Base-by-base conservation (phyloP, 108 stramenopile genomes). In the Nitzschia putrida region DNA sequence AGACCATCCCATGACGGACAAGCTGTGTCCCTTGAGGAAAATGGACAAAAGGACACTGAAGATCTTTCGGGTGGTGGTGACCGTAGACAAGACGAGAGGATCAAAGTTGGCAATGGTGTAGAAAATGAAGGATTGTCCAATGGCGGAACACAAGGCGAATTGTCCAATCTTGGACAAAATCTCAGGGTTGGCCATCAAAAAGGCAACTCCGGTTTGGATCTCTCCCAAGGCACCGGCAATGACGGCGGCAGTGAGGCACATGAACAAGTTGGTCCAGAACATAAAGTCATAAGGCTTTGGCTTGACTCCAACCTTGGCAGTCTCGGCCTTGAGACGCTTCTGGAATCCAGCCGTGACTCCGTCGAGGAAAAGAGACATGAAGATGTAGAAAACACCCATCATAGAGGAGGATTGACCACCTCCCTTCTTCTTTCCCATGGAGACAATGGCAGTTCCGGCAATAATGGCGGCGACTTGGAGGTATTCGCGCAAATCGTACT, bases 51-150 rank as follows among this genome's bases (percentile, higher is more conserved):
- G 69, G 22, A 99, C 95, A 7, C 93, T 89, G 77, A 99, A 98
- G 70, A 99, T 96, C 85, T 99, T 99, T 52, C 99, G 81, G 18
- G 97, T 98, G 8, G 99, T 99, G 38, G 99, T 99, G 40, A 99
- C 92, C 43, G 99, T 99, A 21, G 97, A 96, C 61, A 93, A 72
- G 50, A 97, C 83, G 39, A 98, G 83, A 20, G 98, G 95, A 73
- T 97, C 97, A 77, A 98, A 98, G 83, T 91, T 93, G 69, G 94
- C 88, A 88, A 99, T 96, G 34, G 96, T 98, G 83, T 92, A 97
- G 76, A 98, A 99, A 83, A 99, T 98, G 83, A 98, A 98, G 65
- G 91, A 94, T 79, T 99, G 99, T 6, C 99, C 99, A 34, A 96
- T 82, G 12, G 99, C 97, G 6, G 94, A 95, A 73, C 97, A 96